Base-by-base conservation (phyloP, 2,329 filamentous ascomycete genomes). In the Neonectria punicea region DNA sequence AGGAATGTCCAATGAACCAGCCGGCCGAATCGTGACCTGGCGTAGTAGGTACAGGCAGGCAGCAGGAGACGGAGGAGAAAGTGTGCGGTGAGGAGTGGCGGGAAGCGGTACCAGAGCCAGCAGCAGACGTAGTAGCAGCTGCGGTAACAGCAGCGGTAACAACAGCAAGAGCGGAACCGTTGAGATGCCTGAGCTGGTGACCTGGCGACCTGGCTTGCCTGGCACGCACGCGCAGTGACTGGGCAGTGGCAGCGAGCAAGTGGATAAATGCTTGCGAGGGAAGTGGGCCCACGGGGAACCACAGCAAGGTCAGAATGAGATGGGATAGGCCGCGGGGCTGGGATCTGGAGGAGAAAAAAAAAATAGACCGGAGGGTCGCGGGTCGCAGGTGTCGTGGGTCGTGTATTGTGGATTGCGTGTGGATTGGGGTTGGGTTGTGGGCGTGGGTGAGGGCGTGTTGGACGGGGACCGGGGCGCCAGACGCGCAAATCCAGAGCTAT, bases 281-380 rank as follows among this genome's bases (percentile, higher is more conserved):
- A 72, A 73, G 73, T 75, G 73, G 73, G 71, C 73, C 73, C 70
- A 68, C 63, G 64, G 67, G 65, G 73, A 74, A 74, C 73, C 73
- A 73, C 71, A 72, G 65, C 67, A 63, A 72, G 70, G 63, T 67
- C 68, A 71, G 47, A 56, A 53, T 47, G 53, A 47, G 53, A 61
- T 58, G 61, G 58, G 65, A 63, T 58, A 61, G 61, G 59, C 41
- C 51, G 70, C 65, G 69, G 69, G 67, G 73, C 73, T 75, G 69
- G 73, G 73, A 72, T 74, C 66, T 71, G 61, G 61, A 65, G 58
- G 70, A 70, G 60, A 49, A 71, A 61, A 66, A 41, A 58, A 70
- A 73, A 74, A 60, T 64, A 68, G 64, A 51, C 59, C 63, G 67
- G 58, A 73, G 70, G 70, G 66, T 71, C 68, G 68, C 39, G 54